Percentiles rank a stretch among this genome's conserved stretches.
Evolutionary conservation across 768 basidiomycete species (phyloP).

Genomic region (Tulasnella sp.): DNA sequence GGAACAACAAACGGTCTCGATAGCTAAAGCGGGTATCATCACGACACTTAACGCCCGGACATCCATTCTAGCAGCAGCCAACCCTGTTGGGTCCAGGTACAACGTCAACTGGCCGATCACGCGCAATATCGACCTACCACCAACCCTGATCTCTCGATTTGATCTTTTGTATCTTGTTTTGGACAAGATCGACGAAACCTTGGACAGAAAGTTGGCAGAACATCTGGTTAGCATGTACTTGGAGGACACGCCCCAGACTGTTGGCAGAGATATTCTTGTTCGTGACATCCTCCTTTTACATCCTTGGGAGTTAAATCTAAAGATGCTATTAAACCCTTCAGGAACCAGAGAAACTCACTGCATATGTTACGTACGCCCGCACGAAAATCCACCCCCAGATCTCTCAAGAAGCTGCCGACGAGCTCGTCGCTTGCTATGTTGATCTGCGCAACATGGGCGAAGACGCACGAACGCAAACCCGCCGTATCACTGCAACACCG

Average conservation of each 20-base stretch:
- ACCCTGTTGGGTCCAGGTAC: conserved; percentile 94
- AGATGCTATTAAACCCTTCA: conserved; percentile 37
- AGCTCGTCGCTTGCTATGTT: conserved; percentile 86
- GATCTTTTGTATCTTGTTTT: conserved; percentile 94
- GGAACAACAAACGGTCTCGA: conserved; percentile 58
- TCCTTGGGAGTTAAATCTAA: background rate
- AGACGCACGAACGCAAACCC: conserved; percentile 82
- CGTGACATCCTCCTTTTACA: conserved; percentile 35
- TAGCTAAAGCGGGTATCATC: conserved; percentile 53
- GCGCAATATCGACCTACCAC: conserved; percentile 93
- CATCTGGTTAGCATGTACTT: conserved; percentile 92
- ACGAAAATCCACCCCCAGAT: conserved; percentile 80
- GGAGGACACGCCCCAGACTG: conserved; percentile 75
- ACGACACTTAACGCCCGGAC: conserved; percentile 52
- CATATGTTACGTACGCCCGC: conserved; percentile 92
- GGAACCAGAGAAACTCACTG: conserved; percentile 86
- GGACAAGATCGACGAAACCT: conserved; percentile 85
- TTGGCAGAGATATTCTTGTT: conserved; percentile 71
- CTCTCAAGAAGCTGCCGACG: conserved; percentile 76
- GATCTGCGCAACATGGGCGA: conserved; percentile 88
- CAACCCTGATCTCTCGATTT: conserved; percentile 96
- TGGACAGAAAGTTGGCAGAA: conserved; percentile 83
- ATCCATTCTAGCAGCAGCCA: conserved; percentile 81
- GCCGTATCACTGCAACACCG: conserved; percentile 96
- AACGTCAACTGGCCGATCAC: conserved; percentile 89